A percentile compares a stretch with the other conserved stretches of the same genome.
Evolutionary conservation across 2,329 filamentous ascomycete genomes (phyloP).

Genomic region (Ascochyta pisi): DNA sequence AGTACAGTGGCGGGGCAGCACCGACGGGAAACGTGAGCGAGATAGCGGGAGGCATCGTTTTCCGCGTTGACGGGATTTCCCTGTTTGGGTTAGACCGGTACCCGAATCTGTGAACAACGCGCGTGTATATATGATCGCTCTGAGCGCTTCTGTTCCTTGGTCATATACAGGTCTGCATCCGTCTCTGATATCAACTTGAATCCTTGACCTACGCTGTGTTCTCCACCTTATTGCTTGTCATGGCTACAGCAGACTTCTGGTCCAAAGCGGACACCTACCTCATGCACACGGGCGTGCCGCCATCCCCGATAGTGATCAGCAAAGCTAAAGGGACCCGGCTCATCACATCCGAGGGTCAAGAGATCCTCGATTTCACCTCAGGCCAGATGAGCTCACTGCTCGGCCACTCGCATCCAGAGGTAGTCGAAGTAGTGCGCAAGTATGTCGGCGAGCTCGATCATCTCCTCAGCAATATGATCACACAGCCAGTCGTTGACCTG

Average conservation of each 20-base stretch:
- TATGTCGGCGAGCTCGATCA: slow-evolving; percentile 64
- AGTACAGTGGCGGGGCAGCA: not conserved
- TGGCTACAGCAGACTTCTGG: slow-evolving; percentile 4
- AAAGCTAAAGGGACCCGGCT: slow-evolving; percentile 6
- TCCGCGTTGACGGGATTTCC: not conserved
- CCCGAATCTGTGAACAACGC: not conserved
- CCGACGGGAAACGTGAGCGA: not conserved
- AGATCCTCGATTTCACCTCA: slow-evolving; percentile 8
- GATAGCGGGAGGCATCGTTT: not conserved
- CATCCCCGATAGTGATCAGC: slow-evolving; percentile 7
- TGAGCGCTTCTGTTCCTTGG: not conserved
- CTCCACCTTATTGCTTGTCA: not conserved
- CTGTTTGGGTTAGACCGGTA: not conserved
- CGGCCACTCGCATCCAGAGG: slow-evolving; percentile 65
- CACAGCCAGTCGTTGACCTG: slow-evolving; percentile 63
- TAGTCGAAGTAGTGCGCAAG: slow-evolving; percentile 60
- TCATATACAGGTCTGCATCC: not conserved
- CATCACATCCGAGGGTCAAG: slow-evolving; percentile 1
- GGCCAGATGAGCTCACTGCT: slow-evolving; percentile 58
- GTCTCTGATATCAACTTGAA: not conserved
- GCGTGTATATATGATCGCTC: not conserved
- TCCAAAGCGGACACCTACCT: slow-evolving; percentile 8
- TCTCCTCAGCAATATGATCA: slow-evolving; percentile 66
- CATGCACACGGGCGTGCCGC: slow-evolving; percentile 11
- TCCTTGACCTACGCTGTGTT: not conserved